Percentiles rank a stretch among this genome's conserved stretches.
Conservation (phyloP, 805 yeast genomes). For the Cephaloascus fragrans region DNA sequence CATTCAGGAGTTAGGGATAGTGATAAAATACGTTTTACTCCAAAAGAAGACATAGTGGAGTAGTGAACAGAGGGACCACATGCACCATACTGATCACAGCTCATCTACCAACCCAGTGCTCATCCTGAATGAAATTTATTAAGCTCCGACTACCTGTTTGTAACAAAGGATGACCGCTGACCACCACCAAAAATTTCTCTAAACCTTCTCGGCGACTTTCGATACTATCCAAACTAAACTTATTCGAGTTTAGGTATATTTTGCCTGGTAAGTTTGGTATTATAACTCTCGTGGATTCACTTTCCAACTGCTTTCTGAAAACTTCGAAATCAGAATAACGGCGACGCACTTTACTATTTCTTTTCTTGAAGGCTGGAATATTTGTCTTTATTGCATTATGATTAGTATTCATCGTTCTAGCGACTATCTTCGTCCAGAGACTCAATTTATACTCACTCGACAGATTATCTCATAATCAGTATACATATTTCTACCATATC, state of each 20-base stretch:
- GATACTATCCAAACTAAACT: slow-evolving; percentile 75
- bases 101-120: slow-evolving; percentile 45
- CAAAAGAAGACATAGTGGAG: too few relatives aligned
- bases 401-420: slow-evolving; percentile 5
- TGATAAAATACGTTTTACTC: too few relatives aligned
- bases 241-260: slow-evolving; percentile 49
- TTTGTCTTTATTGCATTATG: slow-evolving; percentile 53
- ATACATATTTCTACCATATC: slow-evolving; percentile 52
- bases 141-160: slow-evolving; percentile 79
- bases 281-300: slow-evolving; percentile 69
- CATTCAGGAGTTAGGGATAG: too few relatives aligned
- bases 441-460: slow-evolving; percentile 29
- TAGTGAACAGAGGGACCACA: too few relatives aligned
- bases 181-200: slow-evolving; percentile 65
- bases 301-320: slow-evolving; percentile 63
- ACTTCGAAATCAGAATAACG: slow-evolving; percentile 85
- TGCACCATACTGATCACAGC: slow-evolving; percentile 4
- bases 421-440: too few relatives aligned
- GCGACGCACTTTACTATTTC: slow-evolving; percentile 63
- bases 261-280: slow-evolving; percentile 92
- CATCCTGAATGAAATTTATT: slow-evolving; percentile 81
- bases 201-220: slow-evolving; percentile 78
- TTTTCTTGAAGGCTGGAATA: slow-evolving; percentile 72
- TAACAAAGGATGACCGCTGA: slow-evolving; percentile 87
- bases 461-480: slow-evolving; percentile 91